Base-by-base conservation (phyloP, 2,329 filamentous ascomycete genomes). In the Alternaria conjuncta region DNA sequence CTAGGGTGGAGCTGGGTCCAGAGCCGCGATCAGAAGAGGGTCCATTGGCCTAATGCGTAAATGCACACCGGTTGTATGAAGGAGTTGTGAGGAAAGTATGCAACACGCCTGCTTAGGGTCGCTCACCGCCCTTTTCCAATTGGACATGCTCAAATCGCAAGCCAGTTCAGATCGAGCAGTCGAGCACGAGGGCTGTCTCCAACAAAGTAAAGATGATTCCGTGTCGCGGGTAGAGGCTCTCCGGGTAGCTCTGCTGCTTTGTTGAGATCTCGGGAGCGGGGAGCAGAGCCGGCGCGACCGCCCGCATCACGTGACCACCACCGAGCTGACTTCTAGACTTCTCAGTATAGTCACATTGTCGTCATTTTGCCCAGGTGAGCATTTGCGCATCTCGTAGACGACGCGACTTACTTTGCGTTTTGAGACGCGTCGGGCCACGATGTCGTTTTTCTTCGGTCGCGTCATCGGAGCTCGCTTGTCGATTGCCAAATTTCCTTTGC, bases 81-180 rank as follows among this genome's bases (percentile, higher is more conserved):
- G 54, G 57, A 65, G 46, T 58, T 58, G 56, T 53, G 61, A 54
- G 25, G 41, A 61, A 46, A 32, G 55, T 58, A 54, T 57, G 57
- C 51, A 54, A 43, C 44, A 43, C 47, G 47, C 55, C 36, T 55
- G 53, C 53, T 32, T 25, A 51, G 30, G 59, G 12, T 45, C 23
- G 47, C 65, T 67, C 71, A 74, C 72, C 72, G 72, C 72, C 67
- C 63, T 70, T 53, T 73, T 69, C 59, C 57, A 21, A 63, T 64
- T 64, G 51, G 65, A 60, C 46, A 32, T 54, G 15, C 21, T 26
- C 43, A 23, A 3, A n/a, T 23, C n/a, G 56, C 41, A 26, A 41
- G n/a, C 30, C 44, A n/a, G 12, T 46, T 50, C 41, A 30, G 30
- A 28, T 51, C 18, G 15, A 28, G 20, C 36, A 28, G 36, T 30